Base-by-base conservation (phyloP, 106 monocot genomes). In the Dioscorea dumetorum region DNA sequence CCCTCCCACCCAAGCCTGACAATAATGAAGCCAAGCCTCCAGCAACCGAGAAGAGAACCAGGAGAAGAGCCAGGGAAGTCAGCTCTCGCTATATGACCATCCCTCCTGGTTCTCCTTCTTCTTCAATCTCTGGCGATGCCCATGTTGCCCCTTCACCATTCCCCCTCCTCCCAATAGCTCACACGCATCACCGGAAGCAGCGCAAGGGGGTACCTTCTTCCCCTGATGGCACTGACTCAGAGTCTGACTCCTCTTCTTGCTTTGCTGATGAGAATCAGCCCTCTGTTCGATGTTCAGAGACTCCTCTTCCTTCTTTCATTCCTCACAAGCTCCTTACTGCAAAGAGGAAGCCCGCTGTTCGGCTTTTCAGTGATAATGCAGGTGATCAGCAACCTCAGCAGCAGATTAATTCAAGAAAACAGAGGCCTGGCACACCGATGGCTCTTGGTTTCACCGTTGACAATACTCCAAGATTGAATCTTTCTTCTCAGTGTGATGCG, bases 1-100 rank as follows among this genome's bases (percentile, higher is more conserved):
- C 9, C 41, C 41, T 41, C 41, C 41, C 41, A 3, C 41, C 41
- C 41, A 41, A 41, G 41, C 41, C 41, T 8, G 41, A 41, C 41
- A 41, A 41, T 10, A 41, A 41, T 41, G 41, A 41, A 41, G 54
- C 54, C 22, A 11, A 22, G n/a, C 59, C 22, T 22, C 59, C 59
- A 59, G 19, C 7, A 5, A 59, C n/a, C 22, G 22, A 59, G 59
- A 22, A 59, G 59, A 67, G 72, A 5, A 70, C 79, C 48, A 78
- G 84, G 24, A 73, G 77, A 13, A 74, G 85, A 5, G 78, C 80
- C 11, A 65, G 87, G 34, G 83, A 90, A 57, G 87, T 99, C 20
- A 99, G 93, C 71, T 99, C 99, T 28, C 63, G 99, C 4, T 99
- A 93, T 77, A 75, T 99, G 75, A 48, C 71, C 48, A 68, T 9